Percentiles rank a stretch among this genome's conserved stretches.
These are phyloP conservation scores for Neurospora sp. DNA, from an alignment of 495 filamentous ascomycete genomes.

Conservation along the genomic window DNA sequence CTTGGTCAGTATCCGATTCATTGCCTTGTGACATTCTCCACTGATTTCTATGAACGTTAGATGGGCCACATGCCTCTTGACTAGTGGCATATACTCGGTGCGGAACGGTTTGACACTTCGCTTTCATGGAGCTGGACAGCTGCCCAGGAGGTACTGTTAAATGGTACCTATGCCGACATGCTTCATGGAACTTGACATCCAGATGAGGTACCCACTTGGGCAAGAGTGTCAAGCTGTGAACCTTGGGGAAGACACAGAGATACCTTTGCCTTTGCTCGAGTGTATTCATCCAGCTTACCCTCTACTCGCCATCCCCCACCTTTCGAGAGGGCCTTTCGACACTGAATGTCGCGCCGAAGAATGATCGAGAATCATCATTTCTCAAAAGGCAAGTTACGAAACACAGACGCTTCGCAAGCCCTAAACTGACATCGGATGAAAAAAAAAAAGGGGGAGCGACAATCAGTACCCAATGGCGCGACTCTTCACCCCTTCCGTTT, in stretches of 20 bases:
- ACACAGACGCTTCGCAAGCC: not conserved
- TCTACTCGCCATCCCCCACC: not conserved
- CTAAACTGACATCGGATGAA: not conserved
- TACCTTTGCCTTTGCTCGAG: not conserved
- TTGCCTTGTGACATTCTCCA: not conserved
- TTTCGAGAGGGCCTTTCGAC: not conserved
- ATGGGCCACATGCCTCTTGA: not conserved
- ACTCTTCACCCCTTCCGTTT: not conserved
- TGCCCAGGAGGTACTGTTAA: not conserved
- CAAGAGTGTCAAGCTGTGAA: not conserved
- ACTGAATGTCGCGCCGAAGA: not conserved
- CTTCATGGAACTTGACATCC: not conserved
- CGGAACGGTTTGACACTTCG: not conserved
- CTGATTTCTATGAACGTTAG: not conserved
- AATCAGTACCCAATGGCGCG: not conserved
- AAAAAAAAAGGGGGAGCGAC: not conserved
- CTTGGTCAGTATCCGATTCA: not conserved
- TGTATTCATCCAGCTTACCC: not conserved
- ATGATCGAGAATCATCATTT: not conserved
- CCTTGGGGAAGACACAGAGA: not conserved
- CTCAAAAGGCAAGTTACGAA: not conserved
- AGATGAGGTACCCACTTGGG: not conserved
- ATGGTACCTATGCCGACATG: not conserved
- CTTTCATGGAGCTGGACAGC: not conserved
- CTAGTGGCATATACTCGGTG: not conserved